These are phyloP conservation scores for Diplogelasinospora grovesii DNA, from an alignment of 495 filamentous ascomycete species.

Conservation along the genomic window DNA sequence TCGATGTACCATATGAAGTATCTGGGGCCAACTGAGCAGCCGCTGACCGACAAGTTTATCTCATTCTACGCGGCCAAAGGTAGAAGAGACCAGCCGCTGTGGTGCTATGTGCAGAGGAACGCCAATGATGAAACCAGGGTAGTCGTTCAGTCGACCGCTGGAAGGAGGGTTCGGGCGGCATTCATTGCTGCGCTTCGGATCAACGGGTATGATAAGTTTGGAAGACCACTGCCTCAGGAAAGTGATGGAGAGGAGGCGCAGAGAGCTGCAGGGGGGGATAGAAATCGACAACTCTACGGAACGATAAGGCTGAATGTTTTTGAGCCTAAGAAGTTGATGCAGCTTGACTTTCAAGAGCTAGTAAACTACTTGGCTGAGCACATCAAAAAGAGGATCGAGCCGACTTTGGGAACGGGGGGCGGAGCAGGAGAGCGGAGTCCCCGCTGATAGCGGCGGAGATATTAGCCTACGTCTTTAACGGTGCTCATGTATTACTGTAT, in stretches of 20 bases:
- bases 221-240: neutral
- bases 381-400: constrained; percentile 4
- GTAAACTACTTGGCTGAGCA: constrained; percentile 11
- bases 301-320: constrained; percentile 14
- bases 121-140: constrained; percentile 25
- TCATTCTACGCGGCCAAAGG: constrained; percentile 21
- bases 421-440: too few species aligned
- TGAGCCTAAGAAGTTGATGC: constrained; percentile 9
- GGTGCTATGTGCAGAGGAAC: constrained; percentile 39
- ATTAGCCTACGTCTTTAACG: too few species aligned
- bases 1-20: constrained; percentile 18
- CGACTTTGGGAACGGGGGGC: neutral
- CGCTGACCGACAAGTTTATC: constrained; percentile 25
- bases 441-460: neutral
- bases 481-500: too few species aligned
- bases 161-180: constrained; percentile 45
- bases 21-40: constrained; percentile 25
- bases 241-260: too few species aligned
- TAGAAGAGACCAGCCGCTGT: constrained; percentile 41
- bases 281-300: constrained; percentile 16
- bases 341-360: constrained; percentile 15
- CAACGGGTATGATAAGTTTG: neutral
- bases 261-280: too few species aligned
- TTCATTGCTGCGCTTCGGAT: constrained; percentile 4
- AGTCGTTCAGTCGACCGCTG: constrained; percentile 48